phyloP scores from a whole-genome alignment of 2,329 filamentous ascomycete genomes.

The Aspergillus eucalypticola region DNA sequence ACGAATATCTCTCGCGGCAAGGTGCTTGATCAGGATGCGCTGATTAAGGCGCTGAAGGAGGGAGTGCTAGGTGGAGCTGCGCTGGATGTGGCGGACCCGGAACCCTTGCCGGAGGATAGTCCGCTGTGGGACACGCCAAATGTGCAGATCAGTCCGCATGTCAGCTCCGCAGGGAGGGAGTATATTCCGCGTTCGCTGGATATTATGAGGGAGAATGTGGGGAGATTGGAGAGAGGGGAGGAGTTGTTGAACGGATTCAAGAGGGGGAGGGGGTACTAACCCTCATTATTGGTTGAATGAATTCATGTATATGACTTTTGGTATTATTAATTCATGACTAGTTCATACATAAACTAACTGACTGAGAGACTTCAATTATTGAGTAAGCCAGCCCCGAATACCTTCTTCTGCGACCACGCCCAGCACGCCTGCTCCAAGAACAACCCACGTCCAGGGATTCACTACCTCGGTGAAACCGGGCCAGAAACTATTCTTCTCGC shows the following conservation, averaged over 20 bases:
- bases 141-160: constrained; percentile 68
- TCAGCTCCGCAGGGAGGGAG: constrained; percentile 56
- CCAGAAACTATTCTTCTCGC: constrained; percentile 63
- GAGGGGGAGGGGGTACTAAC: constrained; percentile 61
- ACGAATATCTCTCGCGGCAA: constrained; percentile 71
- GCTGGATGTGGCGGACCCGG: constrained; percentile 76
- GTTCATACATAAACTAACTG: too few species aligned
- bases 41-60: constrained; percentile 61
- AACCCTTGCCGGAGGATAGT: constrained; percentile 69
- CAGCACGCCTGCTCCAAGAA: constrained; percentile 52
- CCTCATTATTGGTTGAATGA: background rate
- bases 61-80: constrained; percentile 66
- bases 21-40: constrained; percentile 61
- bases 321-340: background rate
- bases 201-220: constrained; percentile 60
- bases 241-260: constrained; percentile 63
- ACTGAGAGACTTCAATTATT: background rate
- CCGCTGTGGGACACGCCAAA: constrained; percentile 71
- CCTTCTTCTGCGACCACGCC: constrained; percentile 51
- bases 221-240: constrained; percentile 53
- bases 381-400: constrained; percentile 16
- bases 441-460: constrained; percentile 60
- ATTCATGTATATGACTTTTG: background rate
- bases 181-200: constrained; percentile 61
- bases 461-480: constrained; percentile 51